phyloP scores from a whole-genome alignment of 2,329 filamentous ascomycete species.

The Raffaelea deltoideospora region DNA sequence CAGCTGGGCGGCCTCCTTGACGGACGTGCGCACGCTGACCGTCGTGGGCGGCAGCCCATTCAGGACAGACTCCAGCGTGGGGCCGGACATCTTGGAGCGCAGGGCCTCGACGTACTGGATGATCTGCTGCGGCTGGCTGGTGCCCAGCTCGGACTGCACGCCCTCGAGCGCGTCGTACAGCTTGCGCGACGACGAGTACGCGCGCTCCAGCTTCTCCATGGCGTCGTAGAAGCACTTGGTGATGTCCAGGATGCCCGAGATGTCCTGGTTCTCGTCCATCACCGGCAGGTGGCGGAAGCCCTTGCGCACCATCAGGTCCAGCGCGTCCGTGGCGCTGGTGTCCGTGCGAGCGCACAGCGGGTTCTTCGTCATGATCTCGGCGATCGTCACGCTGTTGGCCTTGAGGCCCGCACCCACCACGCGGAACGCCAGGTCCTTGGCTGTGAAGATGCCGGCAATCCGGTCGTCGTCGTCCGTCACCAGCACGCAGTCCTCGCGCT shows the following conservation, averaged over 20 bases:
- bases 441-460: conserved; percentile 97
- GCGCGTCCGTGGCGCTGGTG: conserved; percentile 90
- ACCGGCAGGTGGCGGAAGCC: conserved; percentile 95
- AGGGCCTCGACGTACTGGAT: conserved; percentile 98
- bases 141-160: conserved; percentile 90
- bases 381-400: conserved; percentile 78
- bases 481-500: conserved; percentile 92
- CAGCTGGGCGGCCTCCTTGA: conserved; percentile 83
- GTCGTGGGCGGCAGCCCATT: conserved; percentile 86
- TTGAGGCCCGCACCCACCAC: conserved; percentile 87
- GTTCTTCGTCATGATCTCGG: conserved; percentile 99
- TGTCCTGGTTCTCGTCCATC: conserved; percentile 99
- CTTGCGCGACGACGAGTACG: conserved; percentile 95
- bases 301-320: conserved; percentile 96
- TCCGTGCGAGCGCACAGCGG: conserved; percentile 93
- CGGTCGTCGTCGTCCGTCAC: conserved; percentile 97
- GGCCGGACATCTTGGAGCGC: conserved; percentile 91
- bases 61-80: conserved; percentile 85
- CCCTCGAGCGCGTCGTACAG: conserved; percentile 95
- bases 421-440: conserved; percentile 94
- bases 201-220: conserved; percentile 98
- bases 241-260: conserved; percentile 93
- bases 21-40: conserved; percentile 87
- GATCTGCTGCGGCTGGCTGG: conserved; percentile 93
- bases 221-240: conserved; percentile 99